Conservation (phyloP, 768 basidiomycete species). For the Leucocoprinus sp. region DNA sequence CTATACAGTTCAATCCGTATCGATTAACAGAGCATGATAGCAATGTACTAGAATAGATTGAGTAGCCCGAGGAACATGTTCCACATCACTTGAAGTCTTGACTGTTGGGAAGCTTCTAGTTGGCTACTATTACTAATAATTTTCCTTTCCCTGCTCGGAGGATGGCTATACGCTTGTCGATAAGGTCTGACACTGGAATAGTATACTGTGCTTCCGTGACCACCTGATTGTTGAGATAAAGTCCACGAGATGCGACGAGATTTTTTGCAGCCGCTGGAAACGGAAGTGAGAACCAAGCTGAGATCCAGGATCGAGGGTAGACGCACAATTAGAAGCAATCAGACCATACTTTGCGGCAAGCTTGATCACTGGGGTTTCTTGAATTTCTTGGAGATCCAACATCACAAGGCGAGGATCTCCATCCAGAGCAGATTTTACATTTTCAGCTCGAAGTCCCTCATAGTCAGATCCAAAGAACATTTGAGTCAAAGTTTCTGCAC, state of each 20-base stretch:
- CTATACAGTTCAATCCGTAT: slow-evolving; percentile 80
- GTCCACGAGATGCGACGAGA: slow-evolving; percentile 54
- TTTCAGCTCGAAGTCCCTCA: slow-evolving; percentile 39
- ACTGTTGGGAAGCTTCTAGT: slow-evolving; percentile 2
- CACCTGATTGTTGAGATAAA: slow-evolving; percentile 62
- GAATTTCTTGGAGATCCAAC: slow-evolving; percentile 40
- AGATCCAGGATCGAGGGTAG: not conserved
- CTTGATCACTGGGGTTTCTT: slow-evolving; percentile 47
- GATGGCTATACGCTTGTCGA: slow-evolving; percentile 56
- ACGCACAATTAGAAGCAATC: slow-evolving; percentile 56
- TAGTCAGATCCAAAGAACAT: slow-evolving; percentile 38
- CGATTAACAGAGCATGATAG: slow-evolving; percentile 35
- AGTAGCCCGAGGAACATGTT: not conserved
- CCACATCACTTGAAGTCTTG: not conserved
- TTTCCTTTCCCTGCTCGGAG: slow-evolving; percentile 73
- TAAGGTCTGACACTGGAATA: slow-evolving; percentile 36
- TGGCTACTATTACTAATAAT: slow-evolving; percentile 41
- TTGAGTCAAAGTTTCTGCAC: slow-evolving; percentile 35
- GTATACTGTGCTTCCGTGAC: slow-evolving; percentile 42
- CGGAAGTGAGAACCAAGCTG: slow-evolving; percentile 1
- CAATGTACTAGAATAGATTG: not conserved
- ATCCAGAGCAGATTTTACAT: slow-evolving; percentile 53
- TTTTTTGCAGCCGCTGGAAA: slow-evolving; percentile 55
- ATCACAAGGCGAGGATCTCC: slow-evolving; percentile 60
- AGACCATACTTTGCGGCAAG: slow-evolving; percentile 54